Evolutionary conservation across 129 eudicot genomes (phyloP).

Genomic region (Solidago caesia): DNA sequence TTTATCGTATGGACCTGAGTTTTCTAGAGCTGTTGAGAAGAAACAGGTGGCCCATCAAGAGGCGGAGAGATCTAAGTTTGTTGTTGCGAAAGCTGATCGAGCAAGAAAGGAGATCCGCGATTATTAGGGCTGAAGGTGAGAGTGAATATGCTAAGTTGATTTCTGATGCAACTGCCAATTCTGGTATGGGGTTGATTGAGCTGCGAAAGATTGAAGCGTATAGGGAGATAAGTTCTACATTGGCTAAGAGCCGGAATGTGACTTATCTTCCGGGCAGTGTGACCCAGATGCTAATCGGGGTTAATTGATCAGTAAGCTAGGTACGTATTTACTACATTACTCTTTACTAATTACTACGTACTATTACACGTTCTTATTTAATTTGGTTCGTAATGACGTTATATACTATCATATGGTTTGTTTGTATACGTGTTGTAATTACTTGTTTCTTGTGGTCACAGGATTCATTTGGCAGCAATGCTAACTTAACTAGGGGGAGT

Average conservation of each 20-base stretch:
- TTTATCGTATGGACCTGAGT: conserved; percentile 34
- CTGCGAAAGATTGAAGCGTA: conserved; percentile 82
- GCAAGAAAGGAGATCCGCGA: conserved; percentile 44
- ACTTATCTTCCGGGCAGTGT: conserved; percentile 47
- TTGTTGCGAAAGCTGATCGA: conserved; percentile 78
- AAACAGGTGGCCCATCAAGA: conserved; percentile 98
- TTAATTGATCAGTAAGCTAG: conserved; percentile 23
- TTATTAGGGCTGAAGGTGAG: conserved; percentile 87
- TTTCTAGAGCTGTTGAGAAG: conserved; percentile 90
- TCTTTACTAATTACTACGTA: background rate
- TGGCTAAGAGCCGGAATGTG: conserved; percentile 57
- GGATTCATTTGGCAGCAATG: background rate
- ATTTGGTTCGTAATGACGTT: background rate
- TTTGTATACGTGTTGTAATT: background rate
- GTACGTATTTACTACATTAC: too few species aligned
- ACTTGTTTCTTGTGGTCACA: background rate
- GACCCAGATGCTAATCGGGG: conserved; percentile 58
- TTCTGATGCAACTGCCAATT: conserved; percentile 68
- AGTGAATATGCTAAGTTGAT: conserved; percentile 84
- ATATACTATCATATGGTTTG: background rate
- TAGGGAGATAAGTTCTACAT: conserved; percentile 50
- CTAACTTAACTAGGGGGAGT: background rate
- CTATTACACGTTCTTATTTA: conserved; percentile 1
- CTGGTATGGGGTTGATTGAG: conserved; percentile 85
- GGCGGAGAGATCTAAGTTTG: conserved; percentile 85